Evolutionary conservation across 192 early-diverging fungal species (phyloP).

Genomic region (Allomyces macrogynus): DNA sequence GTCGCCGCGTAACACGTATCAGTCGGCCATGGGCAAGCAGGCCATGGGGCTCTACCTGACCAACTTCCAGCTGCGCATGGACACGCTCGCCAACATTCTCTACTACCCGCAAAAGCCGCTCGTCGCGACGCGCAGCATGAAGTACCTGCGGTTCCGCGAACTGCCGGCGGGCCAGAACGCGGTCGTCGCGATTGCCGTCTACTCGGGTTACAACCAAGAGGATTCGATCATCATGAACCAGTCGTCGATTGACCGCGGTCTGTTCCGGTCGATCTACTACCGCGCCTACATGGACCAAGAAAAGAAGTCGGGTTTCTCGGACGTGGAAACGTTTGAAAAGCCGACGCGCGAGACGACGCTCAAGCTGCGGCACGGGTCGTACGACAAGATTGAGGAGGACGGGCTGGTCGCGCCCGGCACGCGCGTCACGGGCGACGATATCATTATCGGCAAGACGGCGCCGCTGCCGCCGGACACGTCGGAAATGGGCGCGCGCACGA

Average conservation of each 20-base stretch:
- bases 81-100: slow-evolving; percentile 94
- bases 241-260: slow-evolving; percentile 87
- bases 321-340: slow-evolving; percentile 80
- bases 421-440: slow-evolving; percentile 87
- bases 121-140: slow-evolving; percentile 84
- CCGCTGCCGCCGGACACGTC: slow-evolving; percentile 62
- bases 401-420: slow-evolving; percentile 88
- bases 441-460: slow-evolving; percentile 96
- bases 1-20: slow-evolving; percentile 98
- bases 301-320: slow-evolving; percentile 61
- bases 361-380: slow-evolving; percentile 74
- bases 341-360: slow-evolving; percentile 78
- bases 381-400: slow-evolving; percentile 93
- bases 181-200: slow-evolving; percentile 88
- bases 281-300: slow-evolving; percentile 90
- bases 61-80: slow-evolving; percentile 96
- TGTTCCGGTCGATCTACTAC: slow-evolving; percentile 93
- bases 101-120: slow-evolving; percentile 99
- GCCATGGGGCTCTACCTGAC: slow-evolving; percentile 95
- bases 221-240: slow-evolving; percentile 99
- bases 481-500: slow-evolving; percentile 81
- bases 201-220: slow-evolving; percentile 99
- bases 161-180: slow-evolving; percentile 97
- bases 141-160: slow-evolving; percentile 87
- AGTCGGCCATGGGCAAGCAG: slow-evolving; percentile 99